Conservation (phyloP, 2,329 filamentous ascomycete genomes). For the Curvularia sp. region DNA sequence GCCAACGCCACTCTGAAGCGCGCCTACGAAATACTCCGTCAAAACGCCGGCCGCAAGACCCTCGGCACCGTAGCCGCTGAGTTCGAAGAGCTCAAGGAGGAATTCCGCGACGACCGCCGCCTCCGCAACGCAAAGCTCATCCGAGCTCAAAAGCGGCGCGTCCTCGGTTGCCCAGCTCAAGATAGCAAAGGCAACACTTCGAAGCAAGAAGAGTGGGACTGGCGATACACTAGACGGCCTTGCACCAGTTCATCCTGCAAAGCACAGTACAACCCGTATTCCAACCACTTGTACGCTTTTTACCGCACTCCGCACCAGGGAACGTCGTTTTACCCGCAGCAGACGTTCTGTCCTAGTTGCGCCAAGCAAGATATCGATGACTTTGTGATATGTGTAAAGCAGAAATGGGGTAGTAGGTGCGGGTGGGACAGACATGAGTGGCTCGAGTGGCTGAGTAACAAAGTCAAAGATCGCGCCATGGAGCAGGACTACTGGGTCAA, state of each 20-base stretch:
- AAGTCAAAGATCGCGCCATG: conserved; percentile 25
- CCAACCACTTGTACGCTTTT: conserved; percentile 32
- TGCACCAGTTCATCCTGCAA: conserved; percentile 35
- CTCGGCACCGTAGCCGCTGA: conserved; percentile 38
- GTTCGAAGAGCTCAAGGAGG: conserved; percentile 34
- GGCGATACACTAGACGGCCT: conserved; percentile 36
- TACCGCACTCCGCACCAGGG: conserved; percentile 26
- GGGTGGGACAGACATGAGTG: conserved; percentile 35
- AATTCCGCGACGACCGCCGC: conserved; percentile 25
- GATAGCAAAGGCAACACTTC: neutral
- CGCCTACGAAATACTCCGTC: conserved; percentile 39
- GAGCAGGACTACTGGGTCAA: conserved; percentile 40
- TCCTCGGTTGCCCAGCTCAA: conserved; percentile 19
- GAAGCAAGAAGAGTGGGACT: conserved; percentile 29
- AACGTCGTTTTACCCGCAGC: conserved; percentile 28
- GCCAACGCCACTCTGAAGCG: conserved; percentile 35
- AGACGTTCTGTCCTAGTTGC: conserved; percentile 38
- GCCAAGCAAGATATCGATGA: conserved; percentile 35
- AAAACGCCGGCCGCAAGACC: conserved; percentile 44
- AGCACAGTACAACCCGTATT: conserved; percentile 35
- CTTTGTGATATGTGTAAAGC: conserved; percentile 24
- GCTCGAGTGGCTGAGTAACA: conserved; percentile 34
- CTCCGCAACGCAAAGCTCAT: conserved; percentile 21
- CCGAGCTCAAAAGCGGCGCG: conserved; percentile 17
- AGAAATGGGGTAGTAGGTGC: conserved; percentile 34